Evolutionary conservation across 1,139 yeast species (phyloP).

Genomic region (Entelexis paramagnoliae): DNA sequence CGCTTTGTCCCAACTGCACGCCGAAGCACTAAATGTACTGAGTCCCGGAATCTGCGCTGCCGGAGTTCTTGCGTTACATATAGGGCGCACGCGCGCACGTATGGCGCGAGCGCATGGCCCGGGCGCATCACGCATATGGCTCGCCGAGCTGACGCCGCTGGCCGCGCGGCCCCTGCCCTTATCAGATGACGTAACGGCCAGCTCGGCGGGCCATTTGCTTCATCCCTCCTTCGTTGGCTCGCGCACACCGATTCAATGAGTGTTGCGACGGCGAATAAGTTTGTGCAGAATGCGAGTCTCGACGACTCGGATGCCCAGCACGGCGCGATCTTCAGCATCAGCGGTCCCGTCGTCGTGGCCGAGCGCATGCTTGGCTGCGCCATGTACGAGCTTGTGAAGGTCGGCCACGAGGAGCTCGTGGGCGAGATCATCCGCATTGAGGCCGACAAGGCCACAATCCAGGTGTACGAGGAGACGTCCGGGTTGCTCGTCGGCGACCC

Average conservation of each 20-base stretch:
- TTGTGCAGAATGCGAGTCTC: conserved; percentile 72
- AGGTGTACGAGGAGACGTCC: conserved; percentile 97
- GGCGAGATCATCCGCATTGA: conserved; percentile 97
- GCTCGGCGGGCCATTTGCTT: conserved; percentile 3
- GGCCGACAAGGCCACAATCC: conserved; percentile 94
- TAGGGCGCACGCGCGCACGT: no score
- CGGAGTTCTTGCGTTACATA: no score
- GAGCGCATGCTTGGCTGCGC: conserved; percentile 99
- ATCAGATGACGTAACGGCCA: conserved; percentile 1
- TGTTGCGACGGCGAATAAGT: conserved; percentile 92
- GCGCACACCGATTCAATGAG: conserved; percentile 15
- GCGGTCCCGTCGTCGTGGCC: conserved; percentile 96
- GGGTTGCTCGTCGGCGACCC: conserved; percentile 99
- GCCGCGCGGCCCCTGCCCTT: background rate
- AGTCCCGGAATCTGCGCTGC: no score
- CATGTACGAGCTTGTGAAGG: conserved; percentile 94
- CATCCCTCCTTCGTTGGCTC: background rate
- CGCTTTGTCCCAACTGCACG: no score
- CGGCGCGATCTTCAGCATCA: conserved; percentile 68
- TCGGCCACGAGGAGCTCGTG: conserved; percentile 91
- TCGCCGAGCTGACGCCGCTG: background rate
- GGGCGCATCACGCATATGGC: no score
- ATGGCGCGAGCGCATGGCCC: no score
- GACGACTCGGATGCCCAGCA: conserved; percentile 74
- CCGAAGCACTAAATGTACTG: no score